A percentile compares a stretch with the other conserved stretches of the same genome.
These are phyloP conservation scores for Phoenix dactylifera DNA, from an alignment of 176 grass and related monocot genomes.

Conservation along the genomic window DNA sequence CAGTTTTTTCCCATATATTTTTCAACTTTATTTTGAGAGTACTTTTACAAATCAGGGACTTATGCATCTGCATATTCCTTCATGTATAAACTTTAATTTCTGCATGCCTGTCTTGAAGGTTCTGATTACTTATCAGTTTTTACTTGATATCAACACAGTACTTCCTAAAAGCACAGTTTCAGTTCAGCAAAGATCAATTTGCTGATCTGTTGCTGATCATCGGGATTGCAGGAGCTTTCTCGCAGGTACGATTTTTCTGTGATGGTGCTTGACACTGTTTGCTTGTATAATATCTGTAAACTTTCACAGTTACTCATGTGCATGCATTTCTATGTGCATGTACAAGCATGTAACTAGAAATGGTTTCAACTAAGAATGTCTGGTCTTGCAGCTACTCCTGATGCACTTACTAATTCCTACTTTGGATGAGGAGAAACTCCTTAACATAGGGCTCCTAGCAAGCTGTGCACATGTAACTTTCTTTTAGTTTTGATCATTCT, in stretches of 20 bases:
- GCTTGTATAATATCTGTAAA: no score
- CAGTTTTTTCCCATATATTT: no score
- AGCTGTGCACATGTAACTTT: slow-evolving; percentile 61
- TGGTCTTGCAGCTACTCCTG: slow-evolving; percentile 54
- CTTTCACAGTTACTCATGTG: no score
- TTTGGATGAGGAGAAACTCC: slow-evolving; percentile 63
- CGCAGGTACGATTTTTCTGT: slow-evolving; percentile 43
- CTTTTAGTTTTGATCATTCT: not conserved
- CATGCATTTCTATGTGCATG: no score
- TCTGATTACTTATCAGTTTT: no score
- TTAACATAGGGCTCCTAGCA: slow-evolving; percentile 66
- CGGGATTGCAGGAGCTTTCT: slow-evolving; percentile 54
- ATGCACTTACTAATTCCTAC: slow-evolving; percentile 72
- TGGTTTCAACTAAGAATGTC: slow-evolving; percentile 8
- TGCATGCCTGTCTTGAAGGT: no score
- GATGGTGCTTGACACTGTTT: no score
- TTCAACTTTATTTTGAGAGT: no score
- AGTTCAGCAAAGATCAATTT: slow-evolving; percentile 85
- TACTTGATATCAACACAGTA: slow-evolving; percentile 30
- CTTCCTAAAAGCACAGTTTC: slow-evolving; percentile 77
- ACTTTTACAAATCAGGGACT: no score
- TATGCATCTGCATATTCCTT: no score
- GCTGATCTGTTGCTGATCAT: slow-evolving; percentile 71
- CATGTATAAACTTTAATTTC: no score
- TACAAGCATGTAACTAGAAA: no score